These are phyloP conservation scores for Verticillium albo-atrum DNA, from an alignment of 2,329 filamentous ascomycete genomes.

Conservation along the genomic window DNA sequence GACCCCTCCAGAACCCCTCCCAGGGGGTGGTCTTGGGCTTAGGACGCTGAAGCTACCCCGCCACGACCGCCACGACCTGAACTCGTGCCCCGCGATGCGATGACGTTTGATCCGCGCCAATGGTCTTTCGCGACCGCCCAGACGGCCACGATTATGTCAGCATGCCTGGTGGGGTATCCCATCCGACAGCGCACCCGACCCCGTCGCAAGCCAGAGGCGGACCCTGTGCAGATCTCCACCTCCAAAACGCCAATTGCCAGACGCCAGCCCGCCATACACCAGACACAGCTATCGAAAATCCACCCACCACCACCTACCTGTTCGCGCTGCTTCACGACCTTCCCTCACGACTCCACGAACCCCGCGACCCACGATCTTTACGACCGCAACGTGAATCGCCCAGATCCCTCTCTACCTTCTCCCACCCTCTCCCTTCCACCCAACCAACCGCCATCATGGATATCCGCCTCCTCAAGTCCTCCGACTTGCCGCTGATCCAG, in stretches of 20 bases:
- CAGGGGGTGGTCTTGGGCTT: neutral
- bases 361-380: too few relatives aligned
- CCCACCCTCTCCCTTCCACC: neutral
- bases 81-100: neutral
- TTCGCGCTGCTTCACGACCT: neutral
- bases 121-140: neutral
- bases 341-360: too few relatives aligned
- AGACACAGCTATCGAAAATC: neutral
- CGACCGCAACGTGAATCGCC: too few relatives aligned
- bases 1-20: neutral
- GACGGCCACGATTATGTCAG: neutral
- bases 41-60: neutral
- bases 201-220: neutral
- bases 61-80: neutral
- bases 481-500: constrained; percentile 88
- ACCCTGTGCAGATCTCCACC: neutral
- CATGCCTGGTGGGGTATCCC: neutral
- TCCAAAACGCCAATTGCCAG: neutral
- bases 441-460: constrained; percentile 62
- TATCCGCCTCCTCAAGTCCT: constrained; percentile 79
- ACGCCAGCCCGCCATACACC: too few relatives aligned
- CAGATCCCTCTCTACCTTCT: too few relatives aligned
- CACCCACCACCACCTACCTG: neutral
- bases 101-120: neutral
- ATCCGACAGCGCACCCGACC: neutral